Conservation (phyloP, 257 asterid species). For the Nyctanthes arbortristis region DNA sequence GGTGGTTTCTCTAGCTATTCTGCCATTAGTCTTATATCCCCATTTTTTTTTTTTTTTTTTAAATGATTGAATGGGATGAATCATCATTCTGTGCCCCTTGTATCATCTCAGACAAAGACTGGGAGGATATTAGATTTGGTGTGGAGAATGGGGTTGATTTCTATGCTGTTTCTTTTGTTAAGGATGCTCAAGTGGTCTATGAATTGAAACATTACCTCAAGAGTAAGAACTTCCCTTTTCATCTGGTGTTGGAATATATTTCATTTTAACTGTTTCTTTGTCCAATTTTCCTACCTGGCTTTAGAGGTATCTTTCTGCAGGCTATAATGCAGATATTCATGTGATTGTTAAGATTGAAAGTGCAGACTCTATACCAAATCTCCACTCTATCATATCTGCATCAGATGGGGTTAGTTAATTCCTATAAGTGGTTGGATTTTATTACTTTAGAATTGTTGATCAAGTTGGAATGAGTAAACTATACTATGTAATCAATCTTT, state of each 20-base stretch:
- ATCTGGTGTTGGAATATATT: background rate
- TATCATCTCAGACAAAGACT: conserved; percentile 71
- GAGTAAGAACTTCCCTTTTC: conserved; percentile 42
- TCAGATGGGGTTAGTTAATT: conserved; percentile 84
- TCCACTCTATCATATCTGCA: conserved; percentile 86
- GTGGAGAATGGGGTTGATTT: conserved; percentile 95
- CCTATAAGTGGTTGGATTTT: background rate
- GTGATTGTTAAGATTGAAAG: conserved; percentile 94
- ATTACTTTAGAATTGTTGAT: background rate
- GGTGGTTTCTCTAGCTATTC: conserved; percentile 8
- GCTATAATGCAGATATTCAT: conserved; percentile 78
- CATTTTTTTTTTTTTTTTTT: conserved; percentile 5
- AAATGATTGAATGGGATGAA: conserved; percentile 6
- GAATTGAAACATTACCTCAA: conserved; percentile 85
- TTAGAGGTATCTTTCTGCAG: conserved; percentile 46
- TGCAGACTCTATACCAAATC: conserved; percentile 94
- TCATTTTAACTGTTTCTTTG: conserved; percentile 9
- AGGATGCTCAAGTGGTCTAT: conserved; percentile 90
- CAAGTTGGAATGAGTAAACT: too few species aligned
- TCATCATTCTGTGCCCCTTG: conserved; percentile 2
- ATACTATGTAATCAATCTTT: too few species aligned
- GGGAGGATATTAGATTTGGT: conserved; percentile 99
- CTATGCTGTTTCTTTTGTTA: conserved; percentile 98
- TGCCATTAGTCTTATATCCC: too few species aligned
- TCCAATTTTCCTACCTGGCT: conserved; percentile 11